phyloP scores from a whole-genome alignment of 495 filamentous ascomycete genomes.

The Talaromyces ruber region DNA sequence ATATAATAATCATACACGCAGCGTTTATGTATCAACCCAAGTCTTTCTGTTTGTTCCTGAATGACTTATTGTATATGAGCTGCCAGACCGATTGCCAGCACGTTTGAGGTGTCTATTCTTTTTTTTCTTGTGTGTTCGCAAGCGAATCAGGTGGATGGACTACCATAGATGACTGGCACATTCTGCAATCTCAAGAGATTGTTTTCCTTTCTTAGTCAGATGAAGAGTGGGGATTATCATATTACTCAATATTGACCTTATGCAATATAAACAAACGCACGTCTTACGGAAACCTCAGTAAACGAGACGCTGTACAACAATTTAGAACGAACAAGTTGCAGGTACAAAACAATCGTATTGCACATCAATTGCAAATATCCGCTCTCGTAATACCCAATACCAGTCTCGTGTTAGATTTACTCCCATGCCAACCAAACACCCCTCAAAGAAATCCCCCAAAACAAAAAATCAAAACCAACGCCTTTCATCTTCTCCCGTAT shows the following conservation, averaged over 20 bases:
- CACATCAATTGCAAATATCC: not conserved
- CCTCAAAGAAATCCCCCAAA: not conserved
- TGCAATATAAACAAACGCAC: not conserved
- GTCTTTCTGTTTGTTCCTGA: not conserved
- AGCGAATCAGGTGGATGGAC: slow-evolving; percentile 26
- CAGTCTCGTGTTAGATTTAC: not conserved
- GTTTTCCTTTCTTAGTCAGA: no score
- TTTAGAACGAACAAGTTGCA: not conserved
- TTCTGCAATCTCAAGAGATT: no score
- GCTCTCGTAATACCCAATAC: not conserved
- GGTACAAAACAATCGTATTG: not conserved
- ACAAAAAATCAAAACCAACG: not conserved
- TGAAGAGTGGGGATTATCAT: not conserved
- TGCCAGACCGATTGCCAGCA: slow-evolving; percentile 24
- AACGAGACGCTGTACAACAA: not conserved
- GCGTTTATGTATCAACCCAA: not conserved
- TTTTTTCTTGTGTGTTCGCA: not conserved
- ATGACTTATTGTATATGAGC: not conserved
- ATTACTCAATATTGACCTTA: not conserved
- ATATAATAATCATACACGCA: slow-evolving; percentile 3
- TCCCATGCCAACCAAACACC: not conserved
- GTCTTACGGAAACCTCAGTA: not conserved
- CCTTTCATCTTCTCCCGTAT: not conserved
- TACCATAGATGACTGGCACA: slow-evolving; percentile 44
- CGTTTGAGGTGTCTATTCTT: slow-evolving; percentile 41